Base-by-base conservation (phyloP, 441 rosid genomes). In the Gossypium schwendimanii region DNA sequence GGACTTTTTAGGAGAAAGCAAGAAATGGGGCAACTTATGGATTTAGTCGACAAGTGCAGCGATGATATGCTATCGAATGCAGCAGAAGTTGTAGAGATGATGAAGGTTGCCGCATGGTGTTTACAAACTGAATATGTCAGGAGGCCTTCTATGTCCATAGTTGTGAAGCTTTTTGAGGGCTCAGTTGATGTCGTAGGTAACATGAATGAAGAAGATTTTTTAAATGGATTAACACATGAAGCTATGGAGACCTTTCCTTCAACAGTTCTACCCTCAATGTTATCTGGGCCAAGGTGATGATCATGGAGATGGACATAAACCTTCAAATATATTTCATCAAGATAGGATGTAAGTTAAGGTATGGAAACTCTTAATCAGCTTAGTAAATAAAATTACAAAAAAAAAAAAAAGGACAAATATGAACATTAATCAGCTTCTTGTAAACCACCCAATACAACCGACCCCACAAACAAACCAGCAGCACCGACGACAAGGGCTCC, bases 341-440 rank as follows among this genome's bases (percentile, higher is more conserved):
- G 31, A 0, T 26, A 26, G 31, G 31, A 26, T 26, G 5, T 26
- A 26, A 26, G 31, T 26, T 26, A 26, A 26, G 31, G 31, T 26
- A 26, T 26, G 5, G 31, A 26, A 26, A 26, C 31, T 3, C 31
- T 26, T 26, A 26, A 26, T 26, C 33, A 57, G 15, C 31, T 21
- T 57, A 10, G 31, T 57, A 57, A 21, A 9, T 57, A 57, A 23
- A 23, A 57, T 26, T 47, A 3, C 36, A 8, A 41, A 24, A 53
- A n/a, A 14, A 21, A 21, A 1, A 21, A 21, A 0, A 3, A 21
- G 4, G 2, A 31, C 33, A n/a, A 21, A 18, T 20, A 10, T 6
- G 58, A 2, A 9, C 41, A 63, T 86, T 81, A 90, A 44, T 94
- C 97, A 52, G 95, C 94, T 78, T 90, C 98, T 80, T 94, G 97